These are phyloP conservation scores for Raddia distichophylla DNA, from an alignment of 176 grass and related monocot species.

Conservation along the genomic window DNA sequence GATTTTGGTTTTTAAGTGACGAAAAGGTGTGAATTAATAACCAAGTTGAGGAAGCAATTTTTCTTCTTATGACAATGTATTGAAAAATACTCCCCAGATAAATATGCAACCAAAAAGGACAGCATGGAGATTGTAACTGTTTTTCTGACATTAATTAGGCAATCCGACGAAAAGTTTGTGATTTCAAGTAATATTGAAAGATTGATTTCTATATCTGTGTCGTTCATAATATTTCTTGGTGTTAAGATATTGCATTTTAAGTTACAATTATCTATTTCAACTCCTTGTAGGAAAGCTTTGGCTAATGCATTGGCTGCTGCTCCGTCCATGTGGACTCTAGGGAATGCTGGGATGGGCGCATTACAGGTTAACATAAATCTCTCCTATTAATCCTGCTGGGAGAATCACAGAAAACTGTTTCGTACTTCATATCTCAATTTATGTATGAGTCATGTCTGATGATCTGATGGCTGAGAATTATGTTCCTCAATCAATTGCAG, in stretches of 20 bases:
- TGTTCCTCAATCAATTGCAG: background rate
- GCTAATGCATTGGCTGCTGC: constrained; percentile 93
- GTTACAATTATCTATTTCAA: constrained; percentile 26
- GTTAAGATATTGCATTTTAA: constrained; percentile 17
- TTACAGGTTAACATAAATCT: constrained; percentile 66
- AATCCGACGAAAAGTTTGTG: background rate
- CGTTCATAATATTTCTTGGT: background rate
- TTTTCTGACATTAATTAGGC: background rate
- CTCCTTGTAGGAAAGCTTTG: constrained; percentile 87
- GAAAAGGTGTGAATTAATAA: too few species aligned
- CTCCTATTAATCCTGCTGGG: background rate
- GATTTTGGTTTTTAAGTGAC: too few species aligned
- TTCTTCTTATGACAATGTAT: background rate
- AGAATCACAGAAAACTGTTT: background rate
- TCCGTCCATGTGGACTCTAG: constrained; percentile 97
- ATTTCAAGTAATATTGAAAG: background rate
- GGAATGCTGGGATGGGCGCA: constrained; percentile 96
- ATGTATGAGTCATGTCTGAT: background rate
- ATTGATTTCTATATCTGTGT: background rate
- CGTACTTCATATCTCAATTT: constrained; percentile 9
- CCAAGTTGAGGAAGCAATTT: too few species aligned
- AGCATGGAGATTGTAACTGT: background rate
- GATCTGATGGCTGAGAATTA: background rate
- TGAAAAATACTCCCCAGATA: background rate
- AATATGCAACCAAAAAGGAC: background rate